Evolutionary conservation across 306 rosid genomes (phyloP), one percentile per base, ranked within the genome.

Genomic region (Rosa multiflora): DNA sequence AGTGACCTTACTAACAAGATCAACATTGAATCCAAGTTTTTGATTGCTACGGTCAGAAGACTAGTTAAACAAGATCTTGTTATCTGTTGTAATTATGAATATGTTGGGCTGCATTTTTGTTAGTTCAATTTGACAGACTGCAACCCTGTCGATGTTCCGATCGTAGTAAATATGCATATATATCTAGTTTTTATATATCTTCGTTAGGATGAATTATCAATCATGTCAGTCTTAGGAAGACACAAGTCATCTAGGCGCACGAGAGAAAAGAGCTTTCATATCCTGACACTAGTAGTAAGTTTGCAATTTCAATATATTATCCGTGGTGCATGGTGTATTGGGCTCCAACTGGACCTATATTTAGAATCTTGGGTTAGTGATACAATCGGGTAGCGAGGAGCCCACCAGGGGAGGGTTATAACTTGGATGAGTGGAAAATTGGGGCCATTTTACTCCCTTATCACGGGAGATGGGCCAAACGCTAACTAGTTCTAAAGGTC

Each of bases 71-170:
- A 23, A 26, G 49, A 29, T 29, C 32, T 29, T 32, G 62, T 76
- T 64, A 23, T 64, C 40, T 71, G 73, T 52, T 71, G 83, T 83
- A 81, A 80, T 70, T 78, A 52, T 6, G 59, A 48, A 49, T 20
- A 43, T 39, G 48, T 7, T 44, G 68, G 82, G 82, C 75, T 77
- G 82, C 72, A 29, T 61, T 78, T 87, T 81, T 81, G 80, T 83
- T 73, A 5, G 48, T 39, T 61, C 18, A 64, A 6, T 46, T 43
- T 74, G 67, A 59, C 63, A 2, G 35, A 9, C 29, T 10, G 72
- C 82, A 39, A 55, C 69, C 58, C 17, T 53, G 56, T 51, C 12
- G 42, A 23, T 43, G 10, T 56, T 58, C 52, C 11, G 29, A 75
- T 59, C 44, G 26, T 73, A 20, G 13, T 74, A 13, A 14, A 26